Percentiles rank a stretch among this genome's conserved stretches.
Evolutionary conservation across 2,329 filamentous ascomycete genomes (phyloP).

Genomic region (Curvularia sp.): DNA sequence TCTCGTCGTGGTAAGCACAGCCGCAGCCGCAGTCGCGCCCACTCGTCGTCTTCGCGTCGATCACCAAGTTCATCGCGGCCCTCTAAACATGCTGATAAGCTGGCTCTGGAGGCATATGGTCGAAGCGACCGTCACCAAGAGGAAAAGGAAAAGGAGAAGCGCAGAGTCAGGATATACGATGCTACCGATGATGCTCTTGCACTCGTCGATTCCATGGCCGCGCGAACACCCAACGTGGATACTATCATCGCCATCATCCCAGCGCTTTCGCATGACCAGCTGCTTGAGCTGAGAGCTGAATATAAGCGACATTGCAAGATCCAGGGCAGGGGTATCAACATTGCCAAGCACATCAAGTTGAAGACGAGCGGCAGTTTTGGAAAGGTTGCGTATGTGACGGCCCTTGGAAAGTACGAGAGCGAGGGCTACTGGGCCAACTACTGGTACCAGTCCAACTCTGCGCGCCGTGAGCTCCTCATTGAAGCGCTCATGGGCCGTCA

Average conservation of each 20-base stretch:
- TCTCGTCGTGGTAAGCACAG: conserved; percentile 39
- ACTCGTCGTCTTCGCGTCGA: conserved; percentile 43
- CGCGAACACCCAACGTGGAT: conserved; percentile 68
- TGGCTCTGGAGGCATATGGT: conserved; percentile 41
- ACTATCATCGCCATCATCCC: conserved; percentile 85
- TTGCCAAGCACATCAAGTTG: conserved; percentile 84
- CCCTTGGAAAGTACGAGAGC: conserved; percentile 87
- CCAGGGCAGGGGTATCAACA: conserved; percentile 79
- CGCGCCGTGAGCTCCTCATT: conserved; percentile 86
- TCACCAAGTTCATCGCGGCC: conserved; percentile 40
- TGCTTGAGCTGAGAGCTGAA: conserved; percentile 82
- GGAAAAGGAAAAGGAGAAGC: conserved; percentile 52
- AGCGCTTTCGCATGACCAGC: conserved; percentile 82
- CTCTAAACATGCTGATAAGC: conserved; percentile 41
- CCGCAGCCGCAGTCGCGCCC: conserved; percentile 36
- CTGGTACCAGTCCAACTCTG: conserved; percentile 91
- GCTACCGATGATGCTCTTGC: conserved; percentile 78
- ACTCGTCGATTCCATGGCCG: conserved; percentile 76
- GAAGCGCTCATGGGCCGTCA: conserved; percentile 89
- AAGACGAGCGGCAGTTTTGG: conserved; percentile 81
- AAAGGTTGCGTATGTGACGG: conserved; percentile 89
- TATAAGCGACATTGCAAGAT: conserved; percentile 92
- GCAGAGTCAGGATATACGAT: conserved; percentile 80
- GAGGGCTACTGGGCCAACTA: conserved; percentile 99
- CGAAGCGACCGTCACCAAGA: conserved; percentile 23